Evolutionary conservation across 208 protist genomes (phyloP), one percentile per base, ranked within the genome.

Genomic region (Perkinsela sp.): DNA sequence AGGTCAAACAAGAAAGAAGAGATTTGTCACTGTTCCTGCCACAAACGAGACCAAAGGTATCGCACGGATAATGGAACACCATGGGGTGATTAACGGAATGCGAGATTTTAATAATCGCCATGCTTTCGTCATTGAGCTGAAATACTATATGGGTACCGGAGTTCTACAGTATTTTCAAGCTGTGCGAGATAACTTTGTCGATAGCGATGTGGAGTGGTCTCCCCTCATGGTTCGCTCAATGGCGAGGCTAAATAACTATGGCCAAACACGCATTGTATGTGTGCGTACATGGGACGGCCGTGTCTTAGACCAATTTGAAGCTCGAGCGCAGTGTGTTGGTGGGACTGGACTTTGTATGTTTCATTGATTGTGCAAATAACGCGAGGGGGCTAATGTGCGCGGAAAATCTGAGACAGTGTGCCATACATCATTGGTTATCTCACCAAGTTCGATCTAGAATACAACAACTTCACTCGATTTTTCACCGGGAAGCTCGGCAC

Each of bases 21-120:
- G 86, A 15, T 92, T 90, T 68, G 86, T 92, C 13, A 77, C 89
- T 68, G 86, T 92, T 0, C 86, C 86, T 1, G 86, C 86, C 0
- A 92, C 84, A 0, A 0, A 86, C 1, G 86, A 92, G 71, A 92
- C 86, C 32, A 80, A 82, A 30, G 86, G 86, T 31, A 88, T 83
- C 69, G 86, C 86, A 28, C 76, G 80, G 77, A 80, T 92, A 68
- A 68, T 92, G 82, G 78, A 85, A 28, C 74, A 89, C 31, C 86
- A 92, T 74, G 86, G 86, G 30, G 77, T 92, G 29, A 83, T 92
- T 22, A 77, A 82, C 6, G 86, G 86, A 31, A 90, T 92, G 72
- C 83, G 86, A 30, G 86, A 92, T 72, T 92, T 92, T 73, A 82
- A 89, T 76, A 92, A 92, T 71, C 82, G 89, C 69, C 82, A 84